A percentile compares a stretch with the other conserved stretches of the same genome.
phyloP scores from a whole-genome alignment of 495 filamentous ascomycete species.

The Hypoxylon lenormandii region DNA sequence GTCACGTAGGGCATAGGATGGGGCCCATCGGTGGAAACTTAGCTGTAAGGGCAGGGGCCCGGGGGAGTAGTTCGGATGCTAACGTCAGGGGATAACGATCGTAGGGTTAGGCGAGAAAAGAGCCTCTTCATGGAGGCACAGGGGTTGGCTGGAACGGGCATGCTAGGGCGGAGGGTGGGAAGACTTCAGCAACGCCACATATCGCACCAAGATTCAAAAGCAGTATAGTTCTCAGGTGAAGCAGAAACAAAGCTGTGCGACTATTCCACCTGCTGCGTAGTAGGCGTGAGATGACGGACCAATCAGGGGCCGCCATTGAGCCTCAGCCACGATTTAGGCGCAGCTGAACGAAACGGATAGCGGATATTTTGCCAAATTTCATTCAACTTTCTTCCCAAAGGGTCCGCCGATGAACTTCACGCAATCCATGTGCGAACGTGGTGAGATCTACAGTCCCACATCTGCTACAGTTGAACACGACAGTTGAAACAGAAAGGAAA shows the following conservation, averaged over 20 bases:
- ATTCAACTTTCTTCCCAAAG: constrained; percentile 14
- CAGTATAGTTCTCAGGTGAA: constrained; percentile 50
- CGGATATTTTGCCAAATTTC: constrained; percentile 36
- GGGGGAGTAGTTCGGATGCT: constrained; percentile 16
- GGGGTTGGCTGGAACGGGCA: constrained; percentile 32
- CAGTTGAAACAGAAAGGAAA: constrained; percentile 21
- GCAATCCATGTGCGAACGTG: constrained; percentile 15
- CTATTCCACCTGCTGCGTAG: constrained; percentile 35
- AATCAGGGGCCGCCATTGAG: constrained; percentile 29
- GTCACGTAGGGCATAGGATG: constrained; percentile 38
- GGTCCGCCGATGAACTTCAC: constrained; percentile 15
- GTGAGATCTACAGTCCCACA: constrained; percentile 41
- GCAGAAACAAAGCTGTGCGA: constrained; percentile 37
- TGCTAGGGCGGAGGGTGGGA: constrained; percentile 11
- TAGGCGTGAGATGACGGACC: constrained; percentile 31
- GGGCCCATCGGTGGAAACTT: constrained; percentile 30
- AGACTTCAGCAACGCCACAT: constrained; percentile 50
- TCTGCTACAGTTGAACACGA: constrained; percentile 14
- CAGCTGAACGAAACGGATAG: too few species aligned
- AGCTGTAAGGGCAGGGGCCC: constrained; percentile 16
- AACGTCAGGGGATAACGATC: constrained; percentile 33
- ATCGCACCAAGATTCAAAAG: constrained; percentile 41
- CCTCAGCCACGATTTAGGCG: constrained; percentile 44
- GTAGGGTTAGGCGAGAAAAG: constrained; percentile 43
- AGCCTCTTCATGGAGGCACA: constrained; percentile 34